A percentile compares a stretch with the other conserved stretches of the same genome.
Conservation (phyloP, 2,329 filamentous ascomycete species). For the Leptographium lundbergii region DNA sequence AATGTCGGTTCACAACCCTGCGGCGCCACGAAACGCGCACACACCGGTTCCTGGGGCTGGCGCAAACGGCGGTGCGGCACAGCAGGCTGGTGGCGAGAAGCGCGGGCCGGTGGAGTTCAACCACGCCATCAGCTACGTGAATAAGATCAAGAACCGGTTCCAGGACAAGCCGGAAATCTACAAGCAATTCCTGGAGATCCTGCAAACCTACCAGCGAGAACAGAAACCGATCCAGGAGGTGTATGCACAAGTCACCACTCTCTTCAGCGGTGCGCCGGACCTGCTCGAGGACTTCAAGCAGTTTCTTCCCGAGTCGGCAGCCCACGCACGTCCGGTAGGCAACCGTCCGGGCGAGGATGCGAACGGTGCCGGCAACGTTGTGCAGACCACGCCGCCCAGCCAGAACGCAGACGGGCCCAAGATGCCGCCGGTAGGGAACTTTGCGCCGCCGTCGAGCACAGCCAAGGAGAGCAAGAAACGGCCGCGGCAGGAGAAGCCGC, state of each 20-base stretch:
- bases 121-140: slow-evolving; percentile 97
- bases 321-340: slow-evolving; percentile 43
- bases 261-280: slow-evolving; percentile 89
- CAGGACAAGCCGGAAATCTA: slow-evolving; percentile 95
- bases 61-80: slow-evolving; percentile 46
- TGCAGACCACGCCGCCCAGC: slow-evolving; percentile 42
- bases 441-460: slow-evolving; percentile 68
- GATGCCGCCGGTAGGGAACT: slow-evolving; percentile 90
- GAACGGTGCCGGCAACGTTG: slow-evolving; percentile 24
- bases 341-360: slow-evolving; percentile 52
- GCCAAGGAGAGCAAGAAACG: slow-evolving; percentile 88
- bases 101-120: slow-evolving; percentile 96
- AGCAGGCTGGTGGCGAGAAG: slow-evolving; percentile 60
- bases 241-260: slow-evolving; percentile 86
- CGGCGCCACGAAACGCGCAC: slow-evolving; percentile 38
- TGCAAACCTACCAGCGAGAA: slow-evolving; percentile 96
- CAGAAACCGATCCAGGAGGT: slow-evolving; percentile 98
- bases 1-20: slow-evolving; percentile 23
- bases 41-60: slow-evolving; percentile 40
- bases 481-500: slow-evolving; percentile 47
- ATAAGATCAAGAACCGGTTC: slow-evolving; percentile 99
- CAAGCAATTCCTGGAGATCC: slow-evolving; percentile 95
- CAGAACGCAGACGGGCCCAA: slow-evolving; percentile 51
- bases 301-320: slow-evolving; percentile 79
- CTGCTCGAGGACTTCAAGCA: slow-evolving; percentile 97